A percentile compares a stretch with the other conserved stretches of the same genome.
Evolutionary conservation across 2,329 filamentous ascomycete genomes (phyloP).

Genomic region (Nemania diffusa): DNA sequence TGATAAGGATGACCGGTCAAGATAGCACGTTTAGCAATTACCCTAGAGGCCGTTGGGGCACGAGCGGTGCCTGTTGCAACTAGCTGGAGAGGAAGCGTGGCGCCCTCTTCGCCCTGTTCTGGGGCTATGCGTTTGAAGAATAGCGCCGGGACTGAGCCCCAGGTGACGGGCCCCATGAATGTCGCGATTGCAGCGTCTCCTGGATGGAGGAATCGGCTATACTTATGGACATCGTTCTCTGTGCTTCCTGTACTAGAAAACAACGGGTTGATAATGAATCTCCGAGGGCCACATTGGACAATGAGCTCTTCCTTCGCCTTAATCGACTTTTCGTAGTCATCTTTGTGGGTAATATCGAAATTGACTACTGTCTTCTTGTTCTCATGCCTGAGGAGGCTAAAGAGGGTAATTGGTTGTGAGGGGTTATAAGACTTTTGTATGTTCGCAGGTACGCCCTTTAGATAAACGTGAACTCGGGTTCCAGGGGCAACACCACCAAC

Average conservation of each 20-base stretch:
- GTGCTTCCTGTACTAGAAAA: constrained; percentile 92
- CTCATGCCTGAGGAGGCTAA: constrained; percentile 91
- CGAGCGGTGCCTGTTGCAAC: constrained; percentile 89
- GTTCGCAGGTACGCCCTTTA: constrained; percentile 63
- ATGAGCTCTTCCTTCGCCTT: constrained; percentile 94
- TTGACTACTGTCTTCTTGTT: constrained; percentile 93
- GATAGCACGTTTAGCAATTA: constrained; percentile 93
- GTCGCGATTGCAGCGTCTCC: constrained; percentile 89
- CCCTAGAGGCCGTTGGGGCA: constrained; percentile 77
- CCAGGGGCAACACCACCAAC: constrained; percentile 88
- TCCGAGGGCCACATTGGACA: constrained; percentile 87
- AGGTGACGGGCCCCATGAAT: constrained; percentile 90
- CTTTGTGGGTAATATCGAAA: constrained; percentile 86
- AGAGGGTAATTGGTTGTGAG: constrained; percentile 74
- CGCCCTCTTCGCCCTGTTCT: constrained; percentile 57
- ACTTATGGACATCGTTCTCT: constrained; percentile 97
- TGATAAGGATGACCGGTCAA: constrained; percentile 97
- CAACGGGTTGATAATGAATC: constrained; percentile 87
- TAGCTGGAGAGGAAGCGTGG: constrained; percentile 70
- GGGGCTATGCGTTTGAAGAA: constrained; percentile 77
- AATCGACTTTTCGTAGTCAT: constrained; percentile 78
- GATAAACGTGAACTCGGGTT: constrained; percentile 82
- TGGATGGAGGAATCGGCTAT: constrained; percentile 89
- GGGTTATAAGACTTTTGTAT: constrained; percentile 61
- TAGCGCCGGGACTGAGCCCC: constrained; percentile 89